A percentile compares a stretch with the other conserved stretches of the same genome.
These are phyloP conservation scores for Esteya vermicola DNA, from an alignment of 2,329 filamentous ascomycete genomes.

Conservation along the genomic window DNA sequence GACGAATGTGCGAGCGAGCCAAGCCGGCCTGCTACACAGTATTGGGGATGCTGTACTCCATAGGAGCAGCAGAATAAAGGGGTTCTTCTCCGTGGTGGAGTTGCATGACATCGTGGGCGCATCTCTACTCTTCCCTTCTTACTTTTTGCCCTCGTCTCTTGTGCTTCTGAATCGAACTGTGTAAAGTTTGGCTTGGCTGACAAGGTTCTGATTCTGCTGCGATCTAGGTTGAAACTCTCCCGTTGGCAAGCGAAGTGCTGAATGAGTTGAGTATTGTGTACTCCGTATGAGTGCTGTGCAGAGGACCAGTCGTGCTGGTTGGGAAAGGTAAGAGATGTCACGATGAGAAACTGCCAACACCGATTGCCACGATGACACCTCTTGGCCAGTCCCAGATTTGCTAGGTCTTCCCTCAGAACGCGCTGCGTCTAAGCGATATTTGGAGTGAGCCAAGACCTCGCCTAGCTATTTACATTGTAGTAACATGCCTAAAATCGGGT, in stretches of 20 bases:
- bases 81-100: not conserved
- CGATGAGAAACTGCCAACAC: not conserved
- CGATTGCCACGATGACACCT: not conserved
- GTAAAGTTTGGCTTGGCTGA: not conserved
- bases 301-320: not conserved
- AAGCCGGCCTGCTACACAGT: not conserved
- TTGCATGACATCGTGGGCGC: not conserved
- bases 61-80: not conserved
- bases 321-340: not conserved
- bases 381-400: slow-evolving; percentile 2
- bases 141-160: not conserved
- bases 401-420: slow-evolving; percentile 1
- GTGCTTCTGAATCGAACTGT: not conserved
- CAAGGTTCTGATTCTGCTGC: not conserved
- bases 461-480: too few relatives aligned
- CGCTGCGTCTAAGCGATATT: not conserved
- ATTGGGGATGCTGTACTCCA: not conserved
- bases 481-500: not conserved
- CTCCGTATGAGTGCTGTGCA: too few relatives aligned
- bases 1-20: not conserved
- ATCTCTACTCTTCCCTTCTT: not conserved
- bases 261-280: too few relatives aligned
- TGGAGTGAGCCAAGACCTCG: not conserved
- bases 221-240: not conserved
- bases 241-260: not conserved